A percentile compares a stretch with the other conserved stretches of the same genome.
phyloP scores from a whole-genome alignment of 2,329 filamentous ascomycete species.

The Fusarium marasasianum region DNA sequence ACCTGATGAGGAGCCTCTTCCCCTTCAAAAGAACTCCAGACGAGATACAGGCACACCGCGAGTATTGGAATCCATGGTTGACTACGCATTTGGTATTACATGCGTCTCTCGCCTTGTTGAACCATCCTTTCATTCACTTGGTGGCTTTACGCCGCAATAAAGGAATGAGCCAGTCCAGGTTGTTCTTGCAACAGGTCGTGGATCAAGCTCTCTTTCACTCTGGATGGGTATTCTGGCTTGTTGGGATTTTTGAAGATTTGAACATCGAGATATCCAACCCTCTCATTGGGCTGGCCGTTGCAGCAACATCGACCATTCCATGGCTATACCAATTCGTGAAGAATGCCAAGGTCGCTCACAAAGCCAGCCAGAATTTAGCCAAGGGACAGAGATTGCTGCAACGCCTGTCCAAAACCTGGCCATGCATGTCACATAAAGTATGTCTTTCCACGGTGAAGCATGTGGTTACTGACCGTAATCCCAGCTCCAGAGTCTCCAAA shows the following conservation, averaged over 20 bases:
- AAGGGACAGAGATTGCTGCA: slow-evolving; percentile 2
- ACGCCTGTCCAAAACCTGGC: background rate
- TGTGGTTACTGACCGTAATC: accelerated
- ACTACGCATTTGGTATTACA: slow-evolving; percentile 6
- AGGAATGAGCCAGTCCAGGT: background rate
- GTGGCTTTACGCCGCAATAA: slow-evolving; percentile 1
- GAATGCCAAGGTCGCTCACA: background rate
- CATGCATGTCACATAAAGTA: slow-evolving; percentile 5
- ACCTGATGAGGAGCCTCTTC: slow-evolving; percentile 7
- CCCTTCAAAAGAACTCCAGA: background rate
- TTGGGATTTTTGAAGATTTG: slow-evolving; percentile 12
- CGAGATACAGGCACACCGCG: background rate
- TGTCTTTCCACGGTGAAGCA: accelerated
- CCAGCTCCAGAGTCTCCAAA: background rate
- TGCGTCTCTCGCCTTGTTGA: slow-evolving; percentile 6
- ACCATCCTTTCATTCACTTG: slow-evolving; percentile 7
- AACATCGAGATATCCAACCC: background rate
- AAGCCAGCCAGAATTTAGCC: background rate
- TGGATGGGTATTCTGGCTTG: slow-evolving; percentile 14
- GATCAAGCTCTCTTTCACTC: slow-evolving; percentile 8
- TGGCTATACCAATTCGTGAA: slow-evolving; percentile 11
- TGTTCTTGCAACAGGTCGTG: slow-evolving; percentile 10
- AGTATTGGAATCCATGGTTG: slow-evolving; percentile 15
- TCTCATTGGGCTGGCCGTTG: background rate
- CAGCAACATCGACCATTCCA: slow-evolving; percentile 9